A percentile compares a stretch with the other conserved stretches of the same genome.
These are phyloP conservation scores for Arthrobotrys sinensis DNA, from an alignment of 2,329 filamentous ascomycete species.

Conservation along the genomic window DNA sequence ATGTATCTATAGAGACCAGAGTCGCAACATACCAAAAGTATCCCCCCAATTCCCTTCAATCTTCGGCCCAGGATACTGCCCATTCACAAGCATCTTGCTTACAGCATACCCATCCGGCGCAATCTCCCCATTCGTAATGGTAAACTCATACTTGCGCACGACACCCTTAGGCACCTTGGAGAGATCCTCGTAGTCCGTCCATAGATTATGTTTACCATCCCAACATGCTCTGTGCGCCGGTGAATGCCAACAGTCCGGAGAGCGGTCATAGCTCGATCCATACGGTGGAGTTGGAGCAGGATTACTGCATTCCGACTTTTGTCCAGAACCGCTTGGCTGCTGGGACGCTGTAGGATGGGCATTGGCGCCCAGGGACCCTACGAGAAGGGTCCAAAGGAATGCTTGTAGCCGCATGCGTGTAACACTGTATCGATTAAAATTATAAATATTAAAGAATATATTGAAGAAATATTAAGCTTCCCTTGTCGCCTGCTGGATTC, in stretches of 20 bases:
- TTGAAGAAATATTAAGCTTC: no score
- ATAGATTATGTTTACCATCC: constrained; percentile 31
- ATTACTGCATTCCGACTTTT: not conserved
- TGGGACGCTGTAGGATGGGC: not conserved
- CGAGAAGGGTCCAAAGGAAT: constrained; percentile 25
- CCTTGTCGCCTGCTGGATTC: no score
- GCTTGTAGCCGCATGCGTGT: constrained; percentile 8
- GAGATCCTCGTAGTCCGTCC: constrained; percentile 47
- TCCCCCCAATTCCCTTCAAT: constrained; percentile 78
- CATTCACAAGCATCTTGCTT: constrained; percentile 73
- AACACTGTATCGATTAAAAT: no score
- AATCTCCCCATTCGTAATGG: constrained; percentile 71
- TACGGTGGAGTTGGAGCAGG: not conserved
- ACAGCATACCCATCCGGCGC: constrained; percentile 72
- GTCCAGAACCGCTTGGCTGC: not conserved
- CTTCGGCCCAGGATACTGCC: constrained; percentile 77
- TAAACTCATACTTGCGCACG: constrained; percentile 70
- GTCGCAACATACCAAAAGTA: constrained; percentile 69
- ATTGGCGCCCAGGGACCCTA: not conserved
- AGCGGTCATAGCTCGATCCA: constrained; percentile 16
- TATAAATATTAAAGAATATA: no score
- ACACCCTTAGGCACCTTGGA: constrained; percentile 30
- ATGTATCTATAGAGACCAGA: not conserved
- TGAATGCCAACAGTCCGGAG: constrained; percentile 17
- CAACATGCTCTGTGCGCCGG: constrained; percentile 38